phyloP scores from a whole-genome alignment of 352 stramenopile genomes.

The Phytophthora pisi region DNA sequence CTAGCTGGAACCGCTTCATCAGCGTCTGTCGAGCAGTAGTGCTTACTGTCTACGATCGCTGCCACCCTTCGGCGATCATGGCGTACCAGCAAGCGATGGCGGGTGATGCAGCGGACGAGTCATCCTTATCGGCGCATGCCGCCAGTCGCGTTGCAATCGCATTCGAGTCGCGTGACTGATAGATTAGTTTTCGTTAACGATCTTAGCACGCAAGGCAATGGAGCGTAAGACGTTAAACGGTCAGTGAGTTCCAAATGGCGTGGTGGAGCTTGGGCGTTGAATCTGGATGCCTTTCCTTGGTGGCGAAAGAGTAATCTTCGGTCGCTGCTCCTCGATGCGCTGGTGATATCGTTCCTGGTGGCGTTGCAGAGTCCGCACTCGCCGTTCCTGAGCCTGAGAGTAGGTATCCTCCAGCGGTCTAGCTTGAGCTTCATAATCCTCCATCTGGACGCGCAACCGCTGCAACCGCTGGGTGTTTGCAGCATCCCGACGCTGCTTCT shows the following conservation, averaged over 20 bases:
- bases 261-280: not conserved
- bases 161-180: slow-evolving; percentile 11
- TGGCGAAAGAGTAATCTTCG: slow-evolving; percentile 11
- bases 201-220: no score
- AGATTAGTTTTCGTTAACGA: no score
- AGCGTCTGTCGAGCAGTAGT: slow-evolving; percentile 63
- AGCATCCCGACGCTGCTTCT: slow-evolving; percentile 48
- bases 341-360: slow-evolving; percentile 51
- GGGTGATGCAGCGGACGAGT: slow-evolving; percentile 9
- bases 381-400: slow-evolving; percentile 41
- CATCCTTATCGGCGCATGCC: slow-evolving; percentile 8
- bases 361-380: slow-evolving; percentile 42
- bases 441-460: slow-evolving; percentile 45
- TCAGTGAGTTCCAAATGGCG: not conserved
- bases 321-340: slow-evolving; percentile 41
- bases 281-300: slow-evolving; percentile 22
- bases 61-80: slow-evolving; percentile 22
- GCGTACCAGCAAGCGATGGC: slow-evolving; percentile 14
- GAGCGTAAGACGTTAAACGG: not conserved
- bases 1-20: slow-evolving; percentile 77
- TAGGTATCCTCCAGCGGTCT: slow-evolving; percentile 31
- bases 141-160: slow-evolving; percentile 9
- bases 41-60: slow-evolving; percentile 61
- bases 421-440: slow-evolving; percentile 41
- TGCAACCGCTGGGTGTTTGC: slow-evolving; percentile 46